Evolutionary conservation across 2,329 filamentous ascomycete genomes (phyloP), one percentile per base, ranked within the genome.

Genomic region (Colletotrichum musicola): DNA sequence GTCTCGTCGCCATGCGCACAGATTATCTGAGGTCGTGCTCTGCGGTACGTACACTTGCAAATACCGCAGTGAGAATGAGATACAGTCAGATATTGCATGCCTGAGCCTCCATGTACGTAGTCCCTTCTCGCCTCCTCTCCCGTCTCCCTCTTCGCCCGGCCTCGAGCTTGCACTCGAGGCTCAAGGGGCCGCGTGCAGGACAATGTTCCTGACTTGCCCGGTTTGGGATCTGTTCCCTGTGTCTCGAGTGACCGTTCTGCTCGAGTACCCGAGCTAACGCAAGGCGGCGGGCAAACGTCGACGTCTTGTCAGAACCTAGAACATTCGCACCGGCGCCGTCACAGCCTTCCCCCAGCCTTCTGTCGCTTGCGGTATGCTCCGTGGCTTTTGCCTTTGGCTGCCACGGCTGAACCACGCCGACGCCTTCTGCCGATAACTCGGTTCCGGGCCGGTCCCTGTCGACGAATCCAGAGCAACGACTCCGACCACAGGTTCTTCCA

Each of bases 131-230:
- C 25, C 60, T 38, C 27, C 16, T 42, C 25, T 56, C 54, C 38
- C 20, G 22, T 35, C 56, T 35, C 42, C 13, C 27, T 20, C 25
- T 30, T 42, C n/a, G 22, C 27, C 25, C 40, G 14, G 47, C 42
- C 56, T 49, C 44, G 13, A 60, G 27, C 20, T 50, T 10, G 30
- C 10, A 10, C 30, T 35, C 30, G 30, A 35, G 30, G 30, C 30
- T 35, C 30, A 13, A 53, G 53, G 38, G 49, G 18, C 49, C 59
- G 49, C 42, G 47, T 54, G 47, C 38, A 62, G 47, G 49, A 62
- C 30, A 62, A 54, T 22, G 59, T 64, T 42, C 64, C 61, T 68
- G 64, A 68, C 64, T 68, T 68, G 61, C 35, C 61, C 61, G 38
- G 53, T 49, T 68, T 59, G 47, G 60, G 61, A 68, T 49, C 22